Base-by-base conservation (phyloP, 225 moss, liverwort and hornwort species). In the Polytrichum commune region DNA sequence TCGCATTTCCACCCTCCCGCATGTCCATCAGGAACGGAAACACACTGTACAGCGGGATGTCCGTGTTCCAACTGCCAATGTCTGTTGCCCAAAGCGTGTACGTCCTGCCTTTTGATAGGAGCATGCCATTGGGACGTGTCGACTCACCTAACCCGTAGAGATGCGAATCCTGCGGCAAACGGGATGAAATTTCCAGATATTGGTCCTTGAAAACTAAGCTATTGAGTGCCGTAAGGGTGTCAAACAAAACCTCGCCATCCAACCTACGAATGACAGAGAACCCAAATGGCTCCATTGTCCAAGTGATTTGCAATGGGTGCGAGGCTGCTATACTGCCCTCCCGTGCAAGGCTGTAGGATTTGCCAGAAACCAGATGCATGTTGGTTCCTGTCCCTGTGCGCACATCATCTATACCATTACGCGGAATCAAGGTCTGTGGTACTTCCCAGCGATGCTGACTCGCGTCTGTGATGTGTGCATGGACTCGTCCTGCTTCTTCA, bases 11-110 rank as follows among this genome's bases (percentile, higher is more conserved):
- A 7, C 83, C 85, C 30, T 78, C 69, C 16, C 91, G 80, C 68
- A 96, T 79, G 19, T 93, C 95, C 60, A 96, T 23, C 53, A 90
- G 76, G 60, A 86, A 93, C 7, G 95, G 95, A 66, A 64, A 90
- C 1, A 78, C 6, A 32, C 93, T 91, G 76, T 96, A 93, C 65
- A 89, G 53, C 30, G 90, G 86, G 4, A 91, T 68, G 66, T 93
- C 72, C 13, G 76, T 61, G 23, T 71, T 72, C 70, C 72, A 73
- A 53, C 85, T 81, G 20, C 86, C 88, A 53, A 84, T 62, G 54
- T 96, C 95, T 2, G 80, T 89, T 28, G 90, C 88, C 88, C 88
- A 96, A 10, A 96, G 78, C 10, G 95, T 96, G 76, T 91, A 91
- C 1, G 80, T 79, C 54, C 64, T 74, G 35, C 82, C 90, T 0